phyloP scores from a whole-genome alignment of 768 basidiomycete genomes.

The Tricholoma hemisulphureum region DNA sequence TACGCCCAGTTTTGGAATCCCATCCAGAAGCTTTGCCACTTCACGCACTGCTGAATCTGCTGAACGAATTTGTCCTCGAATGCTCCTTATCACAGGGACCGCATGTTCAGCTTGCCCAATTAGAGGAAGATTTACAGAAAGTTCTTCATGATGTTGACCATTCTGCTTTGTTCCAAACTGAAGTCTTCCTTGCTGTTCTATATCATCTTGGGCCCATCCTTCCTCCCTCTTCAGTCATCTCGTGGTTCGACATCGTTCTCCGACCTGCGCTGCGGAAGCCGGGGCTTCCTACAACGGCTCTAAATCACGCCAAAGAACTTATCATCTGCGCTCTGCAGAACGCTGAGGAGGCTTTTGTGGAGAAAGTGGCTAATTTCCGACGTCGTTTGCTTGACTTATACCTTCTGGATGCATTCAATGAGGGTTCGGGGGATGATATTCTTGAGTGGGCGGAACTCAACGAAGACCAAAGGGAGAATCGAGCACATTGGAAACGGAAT shows the following conservation, averaged over 20 bases:
- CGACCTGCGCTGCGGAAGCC: slow-evolving; percentile 78
- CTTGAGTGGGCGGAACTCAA: slow-evolving; percentile 73
- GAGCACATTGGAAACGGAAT: slow-evolving; percentile 72
- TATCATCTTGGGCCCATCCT: slow-evolving; percentile 61
- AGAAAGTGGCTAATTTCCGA: slow-evolving; percentile 63
- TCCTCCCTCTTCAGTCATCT: slow-evolving; percentile 64
- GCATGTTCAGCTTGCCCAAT: slow-evolving; percentile 41
- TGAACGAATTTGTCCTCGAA: slow-evolving; percentile 57
- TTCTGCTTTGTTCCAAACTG: slow-evolving; percentile 56
- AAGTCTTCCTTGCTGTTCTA: slow-evolving; percentile 66
- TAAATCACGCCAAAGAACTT: slow-evolving; percentile 70
- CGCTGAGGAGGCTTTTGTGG: slow-evolving; percentile 41
- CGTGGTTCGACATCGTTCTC: slow-evolving; percentile 81
- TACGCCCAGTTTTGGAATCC: slow-evolving; percentile 58
- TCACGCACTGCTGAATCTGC: slow-evolving; percentile 44
- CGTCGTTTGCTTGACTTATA: slow-evolving; percentile 71
- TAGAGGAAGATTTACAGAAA: slow-evolving; percentile 67
- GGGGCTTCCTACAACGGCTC: slow-evolving; percentile 54
- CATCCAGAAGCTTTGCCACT: slow-evolving; percentile 50
- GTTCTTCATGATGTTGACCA: slow-evolving; percentile 66
- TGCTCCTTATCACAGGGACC: slow-evolving; percentile 48
- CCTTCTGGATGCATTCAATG: slow-evolving; percentile 73
- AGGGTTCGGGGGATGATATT: slow-evolving; percentile 68
- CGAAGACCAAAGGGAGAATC: slow-evolving; percentile 56
- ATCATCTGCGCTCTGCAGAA: slow-evolving; percentile 60